Conservation (phyloP, 768 basidiomycete genomes). For the Amanita polypyramis region DNA sequence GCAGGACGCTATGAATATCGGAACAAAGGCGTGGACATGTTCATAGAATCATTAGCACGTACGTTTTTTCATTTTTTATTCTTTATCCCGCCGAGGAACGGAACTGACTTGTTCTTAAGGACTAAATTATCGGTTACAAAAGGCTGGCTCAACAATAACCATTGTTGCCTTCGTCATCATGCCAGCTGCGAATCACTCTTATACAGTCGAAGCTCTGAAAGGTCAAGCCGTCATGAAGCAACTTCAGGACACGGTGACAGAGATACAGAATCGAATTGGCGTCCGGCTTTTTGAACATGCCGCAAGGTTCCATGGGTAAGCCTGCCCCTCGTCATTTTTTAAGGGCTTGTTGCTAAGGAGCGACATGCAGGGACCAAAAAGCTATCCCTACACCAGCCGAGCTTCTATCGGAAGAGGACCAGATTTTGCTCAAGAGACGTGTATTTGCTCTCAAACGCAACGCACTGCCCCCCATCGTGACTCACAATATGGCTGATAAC, state of each 20-base stretch:
- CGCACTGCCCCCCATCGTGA: constrained; percentile 91
- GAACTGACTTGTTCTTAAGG: constrained; percentile 17
- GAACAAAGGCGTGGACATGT: constrained; percentile 99
- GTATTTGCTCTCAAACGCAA: constrained; percentile 95
- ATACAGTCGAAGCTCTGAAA: constrained; percentile 96
- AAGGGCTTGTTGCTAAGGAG: constrained; percentile 5
- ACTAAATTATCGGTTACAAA: constrained; percentile 42
- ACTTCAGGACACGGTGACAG: constrained; percentile 88
- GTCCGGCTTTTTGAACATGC: constrained; percentile 91
- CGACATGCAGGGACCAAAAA: constrained; percentile 50
- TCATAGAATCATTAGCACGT: constrained; percentile 94
- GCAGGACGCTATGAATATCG: constrained; percentile 99
- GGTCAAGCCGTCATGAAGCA: constrained; percentile 96
- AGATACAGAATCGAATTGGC: constrained; percentile 91
- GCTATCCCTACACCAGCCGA: constrained; percentile 63
- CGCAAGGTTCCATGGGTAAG: constrained; percentile 82
- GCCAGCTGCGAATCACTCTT: constrained; percentile 93
- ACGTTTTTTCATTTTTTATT: constrained; percentile 17
- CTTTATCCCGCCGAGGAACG: constrained; percentile 2
- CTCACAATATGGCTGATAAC: constrained; percentile 98
- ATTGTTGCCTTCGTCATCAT: constrained; percentile 99
- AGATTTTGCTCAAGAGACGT: constrained; percentile 87
- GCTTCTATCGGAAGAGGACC: constrained; percentile 85
- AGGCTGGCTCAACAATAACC: constrained; percentile 60
- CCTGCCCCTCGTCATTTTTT: constrained; percentile 7